Base-by-base conservation (phyloP, 345 rosid genomes). In the Atalantia buxifolia region DNA sequence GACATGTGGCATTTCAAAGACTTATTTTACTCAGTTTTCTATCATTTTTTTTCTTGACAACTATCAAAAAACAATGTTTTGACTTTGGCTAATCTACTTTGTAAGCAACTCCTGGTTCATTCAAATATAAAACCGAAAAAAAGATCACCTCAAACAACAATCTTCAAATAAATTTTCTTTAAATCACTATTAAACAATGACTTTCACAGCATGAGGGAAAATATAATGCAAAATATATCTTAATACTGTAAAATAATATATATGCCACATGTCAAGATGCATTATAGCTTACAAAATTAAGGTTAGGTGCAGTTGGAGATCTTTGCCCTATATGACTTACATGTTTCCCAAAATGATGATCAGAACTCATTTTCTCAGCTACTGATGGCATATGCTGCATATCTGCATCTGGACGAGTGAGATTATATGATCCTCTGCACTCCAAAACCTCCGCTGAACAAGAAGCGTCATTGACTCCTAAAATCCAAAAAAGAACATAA, bases 381-480 rank as follows among this genome's bases (percentile, higher is more conserved):
- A 21, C 33, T 4, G 78, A 65, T 18, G 84, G 68, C 57, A 72
- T 73, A 64, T 33, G 50, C 48, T 80, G 82, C 74, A 66, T 60
- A 57, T 77, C 83, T 69, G 66, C 71, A 69, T 69, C 84, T 64
- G 82, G 77, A 63, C 28, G 71, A 48, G 59, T 56, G 31, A 35
- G 69, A 33, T 84, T 80, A 42, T 67, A n/a, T 16, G 77, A 70
- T 79, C 78, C 73, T 50, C 61, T 69, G 61, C 69, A 79, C 67
- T 76, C 79, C 62, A 69, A 45, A 78, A 50, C 60, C 61, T 79
- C 82, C 25, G 81, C 85, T 30, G 81, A 69, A 78, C 66, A 60
- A 35, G 79, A 71, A 21, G 82, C 66, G 66, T 79, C 81, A 68
- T 68, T 72, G 77, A 76, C 76, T 57, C 84, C 84, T 82, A 69